phyloP scores from a whole-genome alignment of 768 basidiomycete genomes.

The Lactarius tabidus region DNA sequence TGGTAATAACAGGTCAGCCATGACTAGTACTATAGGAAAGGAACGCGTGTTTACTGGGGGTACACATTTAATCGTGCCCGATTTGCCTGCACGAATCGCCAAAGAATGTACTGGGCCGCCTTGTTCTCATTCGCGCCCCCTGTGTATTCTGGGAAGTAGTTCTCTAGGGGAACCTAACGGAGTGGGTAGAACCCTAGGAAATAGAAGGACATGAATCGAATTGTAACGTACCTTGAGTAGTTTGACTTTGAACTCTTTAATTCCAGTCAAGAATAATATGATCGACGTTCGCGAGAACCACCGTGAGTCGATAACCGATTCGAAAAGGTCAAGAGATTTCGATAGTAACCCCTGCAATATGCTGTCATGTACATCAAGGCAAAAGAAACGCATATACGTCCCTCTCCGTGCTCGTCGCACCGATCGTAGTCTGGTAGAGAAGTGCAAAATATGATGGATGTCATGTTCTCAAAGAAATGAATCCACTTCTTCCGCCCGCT shows the following conservation, averaged over 20 bases:
- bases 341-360: constrained; percentile 40
- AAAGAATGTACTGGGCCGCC: constrained; percentile 90
- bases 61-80: constrained; percentile 80
- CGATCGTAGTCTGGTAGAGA: constrained; percentile 74
- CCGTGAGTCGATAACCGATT: constrained; percentile 70
- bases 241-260: constrained; percentile 73
- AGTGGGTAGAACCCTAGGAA: neutral
- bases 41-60: constrained; percentile 56
- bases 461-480: constrained; percentile 59
- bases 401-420: constrained; percentile 60
- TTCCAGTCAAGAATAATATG: constrained; percentile 68
- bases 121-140: constrained; percentile 89
- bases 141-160: constrained; percentile 84
- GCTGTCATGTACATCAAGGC: neutral
- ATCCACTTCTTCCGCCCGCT: constrained; percentile 46
- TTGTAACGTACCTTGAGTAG: constrained; percentile 44
- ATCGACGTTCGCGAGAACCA: constrained; percentile 69
- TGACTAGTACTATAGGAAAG: too few relatives aligned
- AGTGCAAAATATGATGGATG: constrained; percentile 67
- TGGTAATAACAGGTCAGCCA: too few relatives aligned
- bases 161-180: constrained; percentile 62
- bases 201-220: too few relatives aligned
- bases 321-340: constrained; percentile 48
- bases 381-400: constrained; percentile 41
- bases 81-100: constrained; percentile 93